phyloP scores from a whole-genome alignment of 2,329 filamentous ascomycete genomes.

The Neurospora sp. region DNA sequence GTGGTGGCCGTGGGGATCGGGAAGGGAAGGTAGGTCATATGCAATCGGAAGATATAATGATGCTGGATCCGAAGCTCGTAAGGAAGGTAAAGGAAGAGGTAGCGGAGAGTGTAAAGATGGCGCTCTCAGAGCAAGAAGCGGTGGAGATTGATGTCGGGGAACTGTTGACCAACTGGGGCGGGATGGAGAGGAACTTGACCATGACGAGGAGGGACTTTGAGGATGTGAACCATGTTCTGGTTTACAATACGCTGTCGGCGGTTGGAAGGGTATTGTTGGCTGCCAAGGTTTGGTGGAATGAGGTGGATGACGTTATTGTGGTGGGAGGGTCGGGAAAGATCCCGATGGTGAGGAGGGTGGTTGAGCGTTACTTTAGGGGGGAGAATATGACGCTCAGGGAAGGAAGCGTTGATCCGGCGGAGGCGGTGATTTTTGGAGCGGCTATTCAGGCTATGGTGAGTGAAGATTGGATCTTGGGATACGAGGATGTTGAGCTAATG shows the following conservation, averaged over 20 bases:
- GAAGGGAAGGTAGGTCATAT: conserved; percentile 32
- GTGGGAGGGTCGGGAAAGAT: conserved; percentile 99
- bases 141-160: conserved; percentile 89
- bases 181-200: conserved; percentile 96
- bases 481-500: background rate
- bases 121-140: conserved; percentile 87
- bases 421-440: conserved; percentile 95
- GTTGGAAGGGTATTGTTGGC: conserved; percentile 98
- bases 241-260: conserved; percentile 97
- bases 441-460: conserved; percentile 76
- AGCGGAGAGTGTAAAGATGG: conserved; percentile 98
- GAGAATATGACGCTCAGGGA: conserved; percentile 49
- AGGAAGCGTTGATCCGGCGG: conserved; percentile 87
- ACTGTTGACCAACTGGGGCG: conserved; percentile 67
- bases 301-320: conserved; percentile 92
- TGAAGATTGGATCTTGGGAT: background rate
- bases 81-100: conserved; percentile 95
- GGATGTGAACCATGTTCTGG: conserved; percentile 95
- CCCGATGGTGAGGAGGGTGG: conserved; percentile 86
- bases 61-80: conserved; percentile 95
- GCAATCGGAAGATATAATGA: conserved; percentile 37
- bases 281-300: conserved; percentile 88
- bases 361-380: conserved; percentile 96
- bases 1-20: conserved; percentile 66
- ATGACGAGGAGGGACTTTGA: conserved; percentile 98